Evolutionary conservation across 176 grass and related monocot genomes (phyloP).

Genomic region (Phoenix dactylifera): DNA sequence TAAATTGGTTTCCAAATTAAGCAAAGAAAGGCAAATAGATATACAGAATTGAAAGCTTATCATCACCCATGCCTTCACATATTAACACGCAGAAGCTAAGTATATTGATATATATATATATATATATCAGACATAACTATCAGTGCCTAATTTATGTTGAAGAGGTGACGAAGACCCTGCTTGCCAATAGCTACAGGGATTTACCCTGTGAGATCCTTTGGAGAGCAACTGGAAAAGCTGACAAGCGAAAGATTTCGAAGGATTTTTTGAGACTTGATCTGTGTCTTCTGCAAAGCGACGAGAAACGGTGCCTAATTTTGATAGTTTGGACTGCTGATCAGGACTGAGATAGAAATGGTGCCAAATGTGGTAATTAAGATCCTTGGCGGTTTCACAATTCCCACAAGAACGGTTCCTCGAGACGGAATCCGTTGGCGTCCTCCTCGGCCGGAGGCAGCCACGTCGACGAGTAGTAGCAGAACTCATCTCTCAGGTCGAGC

Average conservation of each 20-base stretch:
- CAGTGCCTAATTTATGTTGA: too few relatives aligned
- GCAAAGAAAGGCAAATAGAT: neutral
- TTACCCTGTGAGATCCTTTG: too few relatives aligned
- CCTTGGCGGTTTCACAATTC: neutral
- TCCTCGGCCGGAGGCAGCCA: slow-evolving; percentile 28
- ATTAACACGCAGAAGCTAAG: neutral
- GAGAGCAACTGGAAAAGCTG: too few relatives aligned
- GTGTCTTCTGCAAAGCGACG: too few relatives aligned
- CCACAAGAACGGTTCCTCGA: slow-evolving; percentile 77
- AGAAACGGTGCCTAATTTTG: too few relatives aligned
- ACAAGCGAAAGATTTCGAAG: too few relatives aligned
- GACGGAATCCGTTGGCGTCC: slow-evolving; percentile 35
- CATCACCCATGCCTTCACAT: neutral
- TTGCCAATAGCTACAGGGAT: too few relatives aligned
- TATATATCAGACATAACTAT: neutral
- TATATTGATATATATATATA: neutral
- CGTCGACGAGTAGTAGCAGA: slow-evolving; percentile 19
- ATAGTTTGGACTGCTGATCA: too few relatives aligned
- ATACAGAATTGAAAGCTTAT: neutral
- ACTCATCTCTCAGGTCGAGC: slow-evolving; percentile 62
- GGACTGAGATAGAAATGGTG: neutral
- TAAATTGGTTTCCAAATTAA: neutral
- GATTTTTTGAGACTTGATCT: too few relatives aligned
- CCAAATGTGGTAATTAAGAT: neutral
- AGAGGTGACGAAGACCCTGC: too few relatives aligned